phyloP scores from a whole-genome alignment of 2,329 filamentous ascomycete species.

The Alternaria infectoria region DNA sequence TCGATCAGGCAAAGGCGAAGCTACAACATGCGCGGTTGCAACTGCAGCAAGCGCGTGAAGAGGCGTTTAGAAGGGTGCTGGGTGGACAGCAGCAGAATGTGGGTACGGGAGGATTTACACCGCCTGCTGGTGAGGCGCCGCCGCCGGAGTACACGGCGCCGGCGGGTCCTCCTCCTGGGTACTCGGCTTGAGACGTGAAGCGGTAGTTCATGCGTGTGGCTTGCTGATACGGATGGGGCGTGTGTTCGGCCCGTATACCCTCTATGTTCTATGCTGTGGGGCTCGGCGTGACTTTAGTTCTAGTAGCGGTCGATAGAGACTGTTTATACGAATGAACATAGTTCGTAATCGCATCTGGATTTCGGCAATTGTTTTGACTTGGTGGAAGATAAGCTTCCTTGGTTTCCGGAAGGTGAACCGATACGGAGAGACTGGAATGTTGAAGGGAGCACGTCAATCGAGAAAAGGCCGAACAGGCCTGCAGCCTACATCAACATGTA shows the following conservation, averaged over 20 bases:
- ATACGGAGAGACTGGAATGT: background rate
- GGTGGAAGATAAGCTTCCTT: background rate
- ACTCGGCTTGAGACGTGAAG: background rate
- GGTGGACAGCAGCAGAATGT: constrained; percentile 10
- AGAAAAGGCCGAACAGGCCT: too few relatives aligned
- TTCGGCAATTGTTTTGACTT: background rate
- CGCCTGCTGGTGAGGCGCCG: constrained; percentile 6
- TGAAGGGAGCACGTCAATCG: background rate
- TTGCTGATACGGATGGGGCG: background rate
- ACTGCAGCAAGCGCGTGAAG: constrained; percentile 55
- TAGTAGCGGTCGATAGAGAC: background rate
- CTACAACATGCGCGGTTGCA: constrained; percentile 40
- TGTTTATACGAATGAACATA: background rate
- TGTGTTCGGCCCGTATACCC: background rate
- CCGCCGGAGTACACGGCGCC: constrained; percentile 18
- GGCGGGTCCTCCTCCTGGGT: constrained; percentile 7
- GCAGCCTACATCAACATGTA: too few relatives aligned
- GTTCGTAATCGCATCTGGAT: background rate
- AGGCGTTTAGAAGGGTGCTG: constrained; percentile 49
- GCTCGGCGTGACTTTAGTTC: background rate
- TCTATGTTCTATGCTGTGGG: background rate
- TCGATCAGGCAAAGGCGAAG: constrained; percentile 42
- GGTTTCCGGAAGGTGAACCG: background rate
- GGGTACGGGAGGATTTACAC: background rate
- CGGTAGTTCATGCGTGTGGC: background rate